Percentiles rank a stretch among this genome's conserved stretches.
Conservation (phyloP, 148 eudicot species). For the Amaranthus cruentus region DNA sequence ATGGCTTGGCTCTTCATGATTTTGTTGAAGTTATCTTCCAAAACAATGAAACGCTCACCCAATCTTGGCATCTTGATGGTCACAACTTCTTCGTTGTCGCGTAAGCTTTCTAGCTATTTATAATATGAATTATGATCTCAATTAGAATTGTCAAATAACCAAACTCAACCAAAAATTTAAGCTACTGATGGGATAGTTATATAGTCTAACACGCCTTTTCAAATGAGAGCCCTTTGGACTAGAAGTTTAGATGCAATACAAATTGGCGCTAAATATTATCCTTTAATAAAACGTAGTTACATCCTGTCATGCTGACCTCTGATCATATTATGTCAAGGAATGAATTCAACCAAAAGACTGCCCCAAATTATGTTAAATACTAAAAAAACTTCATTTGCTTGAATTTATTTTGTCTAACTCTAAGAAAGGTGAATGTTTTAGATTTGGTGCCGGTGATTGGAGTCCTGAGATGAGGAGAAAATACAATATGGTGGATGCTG, state of each 20-base stretch:
- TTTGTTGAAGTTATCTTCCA: conserved; percentile 67
- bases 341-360: too few species aligned
- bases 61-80: conserved; percentile 82
- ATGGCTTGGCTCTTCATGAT: conserved; percentile 49
- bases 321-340: too few species aligned
- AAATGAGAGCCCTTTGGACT: too few species aligned
- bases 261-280: too few species aligned
- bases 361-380: neutral
- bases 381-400: too few species aligned
- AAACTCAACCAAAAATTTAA: too few species aligned
- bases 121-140: neutral
- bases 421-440: conserved; percentile 18
- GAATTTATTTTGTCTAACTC: neutral
- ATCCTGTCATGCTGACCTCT: too few species aligned
- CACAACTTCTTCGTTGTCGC: conserved; percentile 58
- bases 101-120: conserved; percentile 26
- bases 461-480: conserved; percentile 38
- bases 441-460: conserved; percentile 65
- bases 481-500: conserved; percentile 60
- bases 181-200: too few species aligned
- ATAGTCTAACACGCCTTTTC: too few species aligned
- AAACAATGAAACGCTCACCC: conserved; percentile 56
- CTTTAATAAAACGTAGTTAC: too few species aligned
- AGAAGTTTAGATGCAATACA: too few species aligned
- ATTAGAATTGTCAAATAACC: too few species aligned